Evolutionary conservation across 495 filamentous ascomycete genomes (phyloP).

Genomic region (Neurospora sp.): DNA sequence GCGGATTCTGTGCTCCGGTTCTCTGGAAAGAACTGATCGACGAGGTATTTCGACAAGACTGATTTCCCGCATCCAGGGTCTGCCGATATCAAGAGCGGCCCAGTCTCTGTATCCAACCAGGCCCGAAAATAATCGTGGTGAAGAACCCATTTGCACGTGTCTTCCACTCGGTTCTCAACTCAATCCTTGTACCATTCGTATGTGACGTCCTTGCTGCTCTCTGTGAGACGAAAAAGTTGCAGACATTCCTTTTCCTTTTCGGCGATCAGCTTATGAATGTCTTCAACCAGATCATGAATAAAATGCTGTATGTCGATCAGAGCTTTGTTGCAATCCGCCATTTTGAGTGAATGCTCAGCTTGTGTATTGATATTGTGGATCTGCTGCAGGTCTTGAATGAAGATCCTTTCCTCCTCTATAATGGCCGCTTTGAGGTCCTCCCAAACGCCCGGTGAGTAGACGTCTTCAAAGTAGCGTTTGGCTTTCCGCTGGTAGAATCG

Average conservation of each 20-base stretch:
- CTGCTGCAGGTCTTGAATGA: not conserved
- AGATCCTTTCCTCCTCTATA: not conserved
- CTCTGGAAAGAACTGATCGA: slow-evolving; percentile 13
- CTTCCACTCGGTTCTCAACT: slow-evolving; percentile 2
- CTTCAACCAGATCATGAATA: not conserved
- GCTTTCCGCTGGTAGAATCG: not conserved
- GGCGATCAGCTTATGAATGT: not conserved
- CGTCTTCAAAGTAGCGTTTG: not conserved
- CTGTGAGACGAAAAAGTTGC: slow-evolving; percentile 22
- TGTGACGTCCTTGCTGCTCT: slow-evolving; percentile 16
- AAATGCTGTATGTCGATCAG: too few species aligned
- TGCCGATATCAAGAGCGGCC: slow-evolving; percentile 28
- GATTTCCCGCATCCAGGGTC: slow-evolving; percentile 44
- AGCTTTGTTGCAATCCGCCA: not conserved
- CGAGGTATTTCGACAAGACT: slow-evolving; percentile 29
- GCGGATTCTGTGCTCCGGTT: not conserved
- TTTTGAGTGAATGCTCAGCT: not conserved
- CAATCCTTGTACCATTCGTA: slow-evolving; percentile 34
- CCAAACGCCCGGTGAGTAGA: slow-evolving; percentile 1
- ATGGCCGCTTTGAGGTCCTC: not conserved
- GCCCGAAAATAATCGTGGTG: slow-evolving; percentile 4
- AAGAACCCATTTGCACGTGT: slow-evolving; percentile 26
- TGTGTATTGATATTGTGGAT: slow-evolving; percentile 1
- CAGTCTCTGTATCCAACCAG: slow-evolving; percentile 2
- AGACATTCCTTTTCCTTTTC: slow-evolving; percentile 20